Evolutionary conservation across 2,329 filamentous ascomycete genomes (phyloP), one percentile per base, ranked within the genome.

Genomic region (Grosmannia clavigera): DNA sequence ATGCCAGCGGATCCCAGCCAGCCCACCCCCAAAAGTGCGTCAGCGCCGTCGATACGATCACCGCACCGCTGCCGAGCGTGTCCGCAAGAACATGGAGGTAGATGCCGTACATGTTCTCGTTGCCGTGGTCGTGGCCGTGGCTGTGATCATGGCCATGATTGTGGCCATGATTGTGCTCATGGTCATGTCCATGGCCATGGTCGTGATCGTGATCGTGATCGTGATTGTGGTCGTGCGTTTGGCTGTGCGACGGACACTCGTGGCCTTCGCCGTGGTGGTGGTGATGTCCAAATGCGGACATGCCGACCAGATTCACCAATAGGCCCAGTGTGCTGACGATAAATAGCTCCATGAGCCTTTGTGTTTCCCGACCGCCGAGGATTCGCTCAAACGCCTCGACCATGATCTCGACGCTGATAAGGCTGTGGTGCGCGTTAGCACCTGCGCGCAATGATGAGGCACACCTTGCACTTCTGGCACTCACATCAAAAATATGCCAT

Each of bases 41-140:
- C 27, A 97, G 78, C 0, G 90, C 76, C 0, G 94, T 99, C 9
- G 91, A 96, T 40, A 91, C 83, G 63, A 99, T 96, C 55, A 99
- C 94, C 1, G 94, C 94, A 1, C 92, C 88, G 59, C 92, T 96
- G 31, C 94, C 94, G 35, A 97, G 84, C 0, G 94, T 95, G 70
- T 99, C 94, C 6, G 94, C 94, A 33, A 97, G 79, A 57, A 99
- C 89, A 69, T 99, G 94, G 25, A 99, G 78, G 72, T 95, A 99
- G 65, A 99, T 97, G 14, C 94, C 94, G 67, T 94, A 76, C 92
- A 99, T 96, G 70, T 99, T 99, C 68, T 99, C 94, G 71, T 96
- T 96, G 63, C 70, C 50, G 33, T 64, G 48, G 57, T 52, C 64
- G 54, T 72, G 67, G 11, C 62, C 61, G 38, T 65, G 67, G 19